phyloP scores from a whole-genome alignment of 257 asterid species.

The Dorcoceras hygrometricum region DNA sequence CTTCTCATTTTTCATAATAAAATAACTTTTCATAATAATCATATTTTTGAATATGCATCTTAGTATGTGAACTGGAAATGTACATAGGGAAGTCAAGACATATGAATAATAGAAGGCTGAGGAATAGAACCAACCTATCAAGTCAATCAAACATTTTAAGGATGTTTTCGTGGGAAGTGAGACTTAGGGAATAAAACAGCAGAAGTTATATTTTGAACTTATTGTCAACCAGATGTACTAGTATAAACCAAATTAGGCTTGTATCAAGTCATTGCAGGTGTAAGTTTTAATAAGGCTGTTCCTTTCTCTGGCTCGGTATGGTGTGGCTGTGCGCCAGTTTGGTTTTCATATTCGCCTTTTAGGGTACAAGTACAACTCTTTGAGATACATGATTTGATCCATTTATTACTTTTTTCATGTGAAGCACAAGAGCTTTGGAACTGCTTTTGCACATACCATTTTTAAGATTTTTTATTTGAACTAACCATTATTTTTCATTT shows the following conservation, averaged over 20 bases:
- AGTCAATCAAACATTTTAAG: not conserved
- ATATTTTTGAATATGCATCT: no score
- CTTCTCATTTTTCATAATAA: not conserved
- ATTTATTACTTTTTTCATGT: no score
- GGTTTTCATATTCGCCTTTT: not conserved
- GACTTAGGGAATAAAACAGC: not conserved
- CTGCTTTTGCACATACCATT: no score
- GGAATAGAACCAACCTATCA: not conserved
- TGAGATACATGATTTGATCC: not conserved
- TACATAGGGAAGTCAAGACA: no score
- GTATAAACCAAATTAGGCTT: constrained; percentile 8
- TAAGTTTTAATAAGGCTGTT: not conserved
- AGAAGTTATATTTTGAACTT: not conserved
- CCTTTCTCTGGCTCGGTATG: not conserved
- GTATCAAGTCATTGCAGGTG: not conserved
- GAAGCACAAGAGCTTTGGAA: no score
- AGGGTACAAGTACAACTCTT: constrained; percentile 19
- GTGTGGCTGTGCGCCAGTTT: not conserved
- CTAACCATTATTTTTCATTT: no score
- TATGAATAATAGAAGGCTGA: not conserved
- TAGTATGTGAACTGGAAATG: no score
- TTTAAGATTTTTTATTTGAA: no score
- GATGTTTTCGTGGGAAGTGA: not conserved
- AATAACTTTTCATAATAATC: no score
- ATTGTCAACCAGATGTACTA: not conserved